A percentile compares a stretch with the other conserved stretches of the same genome.
phyloP scores from a whole-genome alignment of 1,284 basidiomycete species.

The Apiotrichum siamense region DNA sequence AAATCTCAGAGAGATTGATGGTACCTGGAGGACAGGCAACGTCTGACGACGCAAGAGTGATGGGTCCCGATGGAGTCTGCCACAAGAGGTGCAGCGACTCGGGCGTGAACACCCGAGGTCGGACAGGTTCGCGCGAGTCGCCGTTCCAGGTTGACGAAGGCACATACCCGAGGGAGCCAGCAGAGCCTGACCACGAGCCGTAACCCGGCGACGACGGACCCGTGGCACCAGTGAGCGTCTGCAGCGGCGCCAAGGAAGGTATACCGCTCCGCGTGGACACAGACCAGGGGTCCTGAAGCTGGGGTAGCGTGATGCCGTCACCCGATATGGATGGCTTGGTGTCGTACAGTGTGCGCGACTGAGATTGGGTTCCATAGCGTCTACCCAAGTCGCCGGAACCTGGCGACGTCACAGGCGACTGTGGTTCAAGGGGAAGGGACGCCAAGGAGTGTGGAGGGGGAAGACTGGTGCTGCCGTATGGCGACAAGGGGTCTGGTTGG shows the following conservation, averaged over 20 bases:
- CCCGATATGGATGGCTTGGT: background rate
- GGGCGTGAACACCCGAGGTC: slow-evolving; percentile 4
- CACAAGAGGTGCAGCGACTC: slow-evolving; percentile 6
- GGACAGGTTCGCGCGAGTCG: background rate
- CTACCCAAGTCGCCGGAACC: background rate
- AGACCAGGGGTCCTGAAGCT: slow-evolving; percentile 10
- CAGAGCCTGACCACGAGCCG: background rate
- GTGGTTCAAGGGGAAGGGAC: background rate
- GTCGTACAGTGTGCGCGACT: too few species aligned
- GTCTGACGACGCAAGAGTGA: slow-evolving; percentile 5
- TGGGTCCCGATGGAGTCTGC: background rate
- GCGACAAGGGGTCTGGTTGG: background rate
- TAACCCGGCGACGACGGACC: slow-evolving; percentile 1
- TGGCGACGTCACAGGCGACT: background rate
- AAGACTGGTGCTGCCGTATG: background rate
- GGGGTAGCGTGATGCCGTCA: slow-evolving; percentile 8
- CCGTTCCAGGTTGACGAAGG: slow-evolving; percentile 2
- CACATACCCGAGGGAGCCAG: background rate
- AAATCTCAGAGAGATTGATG: background rate
- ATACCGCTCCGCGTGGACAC: slow-evolving; percentile 1
- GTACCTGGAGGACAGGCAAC: background rate
- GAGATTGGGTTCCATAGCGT: background rate
- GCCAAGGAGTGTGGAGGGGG: slow-evolving; percentile 1
- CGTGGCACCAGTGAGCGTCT: slow-evolving; percentile 9
- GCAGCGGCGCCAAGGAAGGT: slow-evolving; percentile 3